Conservation (phyloP, 2,329 filamentous ascomycete genomes). For the Didymella pinodella region DNA sequence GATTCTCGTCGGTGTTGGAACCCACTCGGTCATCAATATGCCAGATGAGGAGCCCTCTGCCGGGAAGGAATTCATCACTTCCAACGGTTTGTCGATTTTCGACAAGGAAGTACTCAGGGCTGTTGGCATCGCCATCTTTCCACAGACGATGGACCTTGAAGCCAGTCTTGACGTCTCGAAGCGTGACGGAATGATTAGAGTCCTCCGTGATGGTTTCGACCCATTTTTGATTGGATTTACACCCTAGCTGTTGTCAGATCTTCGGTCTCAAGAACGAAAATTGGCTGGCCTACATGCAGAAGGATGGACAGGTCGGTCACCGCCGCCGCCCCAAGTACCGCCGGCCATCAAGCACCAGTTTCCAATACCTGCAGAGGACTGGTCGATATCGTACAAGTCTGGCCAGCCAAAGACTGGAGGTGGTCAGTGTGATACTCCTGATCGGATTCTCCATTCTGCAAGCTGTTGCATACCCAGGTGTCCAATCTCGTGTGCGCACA, state of each 20-base stretch:
- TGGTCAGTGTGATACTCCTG: too few relatives aligned
- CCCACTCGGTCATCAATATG: conserved; percentile 31
- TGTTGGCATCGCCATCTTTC: conserved; percentile 28
- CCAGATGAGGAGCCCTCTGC: conserved; percentile 34
- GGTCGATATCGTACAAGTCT: too few relatives aligned
- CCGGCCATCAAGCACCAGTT: too few relatives aligned
- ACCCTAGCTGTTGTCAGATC: conserved; percentile 21
- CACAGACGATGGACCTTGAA: conserved; percentile 32
- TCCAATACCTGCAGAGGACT: too few relatives aligned
- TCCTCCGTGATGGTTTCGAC: conserved; percentile 27
- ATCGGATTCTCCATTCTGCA: too few relatives aligned
- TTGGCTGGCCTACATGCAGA: conserved; percentile 31
- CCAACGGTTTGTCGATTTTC: conserved; percentile 33
- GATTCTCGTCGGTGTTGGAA: conserved; percentile 30
- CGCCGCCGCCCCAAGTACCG: conserved; percentile 8
- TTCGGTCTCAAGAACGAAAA: neutral
- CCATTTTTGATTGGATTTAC: conserved; percentile 36
- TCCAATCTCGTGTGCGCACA: too few relatives aligned
- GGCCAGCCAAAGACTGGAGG: too few relatives aligned
- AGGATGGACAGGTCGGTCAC: conserved; percentile 32
- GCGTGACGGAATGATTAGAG: conserved; percentile 29
- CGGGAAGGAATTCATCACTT: conserved; percentile 32
- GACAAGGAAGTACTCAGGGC: conserved; percentile 33
- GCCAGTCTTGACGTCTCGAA: conserved; percentile 30
- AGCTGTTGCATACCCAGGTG: too few relatives aligned